These are phyloP conservation scores for Phylloporus sp. DNA, from an alignment of 768 basidiomycete species.

Conservation along the genomic window DNA sequence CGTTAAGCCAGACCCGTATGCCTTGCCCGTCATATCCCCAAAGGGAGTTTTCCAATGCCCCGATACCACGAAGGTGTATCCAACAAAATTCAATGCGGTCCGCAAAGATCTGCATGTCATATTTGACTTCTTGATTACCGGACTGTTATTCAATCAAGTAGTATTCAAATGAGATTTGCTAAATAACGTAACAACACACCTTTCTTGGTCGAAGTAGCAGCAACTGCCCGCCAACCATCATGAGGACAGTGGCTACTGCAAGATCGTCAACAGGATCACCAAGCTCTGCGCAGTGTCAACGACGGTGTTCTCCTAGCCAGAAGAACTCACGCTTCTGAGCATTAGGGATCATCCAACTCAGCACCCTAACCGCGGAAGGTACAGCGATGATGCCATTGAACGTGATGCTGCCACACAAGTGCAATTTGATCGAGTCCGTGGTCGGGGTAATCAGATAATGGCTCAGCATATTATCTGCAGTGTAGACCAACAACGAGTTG, in stretches of 20 bases:
- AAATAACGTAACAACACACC: conserved; percentile 37
- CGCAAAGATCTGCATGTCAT: conserved; percentile 95
- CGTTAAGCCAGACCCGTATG: conserved; percentile 93
- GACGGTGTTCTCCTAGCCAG: background rate
- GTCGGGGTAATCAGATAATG: conserved; percentile 91
- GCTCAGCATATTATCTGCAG: conserved; percentile 85
- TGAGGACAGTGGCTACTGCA: conserved; percentile 88
- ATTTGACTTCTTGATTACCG: conserved; percentile 83
- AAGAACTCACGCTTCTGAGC: conserved; percentile 79
- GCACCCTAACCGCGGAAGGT: conserved; percentile 77
- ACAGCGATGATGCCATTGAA: conserved; percentile 86
- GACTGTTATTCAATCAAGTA: conserved; percentile 43
- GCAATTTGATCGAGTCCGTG: conserved; percentile 74
- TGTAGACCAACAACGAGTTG: conserved; percentile 92
- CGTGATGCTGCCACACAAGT: conserved; percentile 90
- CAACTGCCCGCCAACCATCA: conserved; percentile 91
- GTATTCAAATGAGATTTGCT: background rate
- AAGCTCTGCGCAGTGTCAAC: conserved; percentile 52
- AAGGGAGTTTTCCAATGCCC: conserved; percentile 89
- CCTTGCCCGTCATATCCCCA: conserved; percentile 94
- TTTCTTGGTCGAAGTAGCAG: conserved; percentile 86
- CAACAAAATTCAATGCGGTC: conserved; percentile 98
- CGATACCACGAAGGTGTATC: conserved; percentile 94
- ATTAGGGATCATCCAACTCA: conserved; percentile 96
- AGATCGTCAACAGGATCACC: conserved; percentile 94